phyloP scores from a whole-genome alignment of 2,329 filamentous ascomycete genomes.

The Graphilbum fragrans region DNA sequence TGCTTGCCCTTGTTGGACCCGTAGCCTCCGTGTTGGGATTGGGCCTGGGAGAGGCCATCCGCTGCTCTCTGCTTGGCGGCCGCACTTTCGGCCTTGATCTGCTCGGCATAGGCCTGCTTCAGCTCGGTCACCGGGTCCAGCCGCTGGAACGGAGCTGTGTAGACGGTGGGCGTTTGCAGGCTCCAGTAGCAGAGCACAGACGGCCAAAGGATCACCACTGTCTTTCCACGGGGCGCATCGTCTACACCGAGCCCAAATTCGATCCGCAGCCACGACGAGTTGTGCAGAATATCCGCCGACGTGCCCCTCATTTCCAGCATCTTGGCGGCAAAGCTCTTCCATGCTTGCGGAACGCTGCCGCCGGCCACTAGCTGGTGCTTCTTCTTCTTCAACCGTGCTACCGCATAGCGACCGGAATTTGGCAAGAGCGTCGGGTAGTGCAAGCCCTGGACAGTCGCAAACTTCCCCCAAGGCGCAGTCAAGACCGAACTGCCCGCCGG shows the following conservation, averaged over 20 bases:
- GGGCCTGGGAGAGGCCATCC: not conserved
- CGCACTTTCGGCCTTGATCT: conserved; percentile 1
- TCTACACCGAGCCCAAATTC: conserved; percentile 23
- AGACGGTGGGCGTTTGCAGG: conserved; percentile 4
- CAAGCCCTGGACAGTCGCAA: conserved; percentile 27
- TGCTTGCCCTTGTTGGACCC: not conserved
- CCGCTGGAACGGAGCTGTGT: conserved; percentile 3
- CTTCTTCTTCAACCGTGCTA: not conserved
- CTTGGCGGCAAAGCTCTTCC: conserved; percentile 31
- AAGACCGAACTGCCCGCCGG: conserved; percentile 33
- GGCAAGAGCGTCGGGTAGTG: conserved; percentile 3
- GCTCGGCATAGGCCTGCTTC: conserved; percentile 6
- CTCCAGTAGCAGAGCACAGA: conserved; percentile 40
- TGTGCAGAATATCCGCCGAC: conserved; percentile 27
- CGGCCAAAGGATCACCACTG: conserved; percentile 41
- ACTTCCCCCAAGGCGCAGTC: conserved; percentile 41
- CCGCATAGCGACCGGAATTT: not conserved
- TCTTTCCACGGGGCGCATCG: conserved; percentile 18
- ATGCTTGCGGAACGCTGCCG: conserved; percentile 5
- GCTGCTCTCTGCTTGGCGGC: not conserved
- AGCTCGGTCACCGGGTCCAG: conserved; percentile 9
- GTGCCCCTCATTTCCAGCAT: conserved; percentile 39
- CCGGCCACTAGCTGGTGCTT: not conserved
- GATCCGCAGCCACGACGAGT: conserved; percentile 38
- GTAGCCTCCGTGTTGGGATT: conserved; percentile 21